These are phyloP conservation scores for Beta macrorhiza DNA, from an alignment of 179 eudicot species.

Conservation along the genomic window DNA sequence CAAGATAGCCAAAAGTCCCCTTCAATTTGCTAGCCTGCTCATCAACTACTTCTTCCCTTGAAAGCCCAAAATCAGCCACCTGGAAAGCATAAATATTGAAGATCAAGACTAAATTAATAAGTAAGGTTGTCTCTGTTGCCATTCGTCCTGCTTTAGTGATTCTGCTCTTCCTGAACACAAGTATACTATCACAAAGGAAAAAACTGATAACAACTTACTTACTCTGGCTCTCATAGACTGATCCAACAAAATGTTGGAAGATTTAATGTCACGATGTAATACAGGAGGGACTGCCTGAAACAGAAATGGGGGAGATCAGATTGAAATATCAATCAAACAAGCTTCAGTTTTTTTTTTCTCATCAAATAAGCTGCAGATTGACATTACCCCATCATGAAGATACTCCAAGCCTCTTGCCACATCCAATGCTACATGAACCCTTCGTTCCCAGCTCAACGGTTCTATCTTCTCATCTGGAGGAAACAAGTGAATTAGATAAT, in stretches of 20 bases:
- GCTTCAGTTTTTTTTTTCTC: neutral
- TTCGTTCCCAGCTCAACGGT: conserved; percentile 70
- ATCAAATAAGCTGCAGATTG: neutral
- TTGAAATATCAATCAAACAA: neutral
- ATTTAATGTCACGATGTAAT: conserved; percentile 92
- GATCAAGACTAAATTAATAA: neutral
- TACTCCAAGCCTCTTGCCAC: conserved; percentile 95
- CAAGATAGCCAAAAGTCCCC: conserved; percentile 98
- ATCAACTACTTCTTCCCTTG: conserved; percentile 80
- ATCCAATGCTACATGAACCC: conserved; percentile 87
- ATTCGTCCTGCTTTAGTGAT: neutral
- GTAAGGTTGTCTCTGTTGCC: neutral
- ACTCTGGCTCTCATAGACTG: conserved; percentile 95
- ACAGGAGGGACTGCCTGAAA: conserved; percentile 96
- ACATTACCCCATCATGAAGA: conserved; percentile 93
- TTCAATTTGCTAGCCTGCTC: conserved; percentile 59
- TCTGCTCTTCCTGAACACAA: neutral
- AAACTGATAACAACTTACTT: conserved; percentile 27
- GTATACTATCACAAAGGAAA: neutral
- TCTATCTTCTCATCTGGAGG: conserved; percentile 60
- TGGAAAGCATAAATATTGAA: conserved; percentile 22
- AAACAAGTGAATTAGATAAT: conserved; percentile 9
- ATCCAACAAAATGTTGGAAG: conserved; percentile 97
- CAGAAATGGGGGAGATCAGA: conserved; percentile 20
- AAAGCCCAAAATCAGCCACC: conserved; percentile 98